Percentiles rank a stretch among this genome's conserved stretches.
phyloP scores from a whole-genome alignment of 2,329 filamentous ascomycete genomes.

The Emergomyces africanus region DNA sequence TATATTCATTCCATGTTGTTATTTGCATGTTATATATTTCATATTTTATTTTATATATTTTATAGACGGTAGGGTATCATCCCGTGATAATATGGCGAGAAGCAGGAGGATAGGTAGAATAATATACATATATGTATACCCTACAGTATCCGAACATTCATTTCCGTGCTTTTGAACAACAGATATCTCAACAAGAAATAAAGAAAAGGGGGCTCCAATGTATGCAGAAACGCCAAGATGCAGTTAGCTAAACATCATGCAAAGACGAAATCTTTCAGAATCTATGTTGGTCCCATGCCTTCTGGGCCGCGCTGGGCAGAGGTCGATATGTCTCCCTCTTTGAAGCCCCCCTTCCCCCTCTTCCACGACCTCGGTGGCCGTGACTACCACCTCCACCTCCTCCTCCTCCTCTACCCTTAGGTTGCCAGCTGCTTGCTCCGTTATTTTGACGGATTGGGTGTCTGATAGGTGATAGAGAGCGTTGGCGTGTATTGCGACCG shows the following conservation, averaged over 20 bases:
- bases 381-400: constrained; percentile 14
- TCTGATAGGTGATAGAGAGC: constrained; percentile 21
- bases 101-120: not conserved
- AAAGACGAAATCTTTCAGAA: constrained; percentile 10
- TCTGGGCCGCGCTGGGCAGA: constrained; percentile 21
- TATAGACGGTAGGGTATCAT: not conserved
- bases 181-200: not conserved
- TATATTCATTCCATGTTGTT: too few relatives aligned
- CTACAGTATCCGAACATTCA: not conserved
- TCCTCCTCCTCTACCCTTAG: constrained; percentile 3
- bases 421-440: constrained; percentile 13
- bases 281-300: constrained; percentile 21
- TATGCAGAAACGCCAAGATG: not conserved
- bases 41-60: not conserved
- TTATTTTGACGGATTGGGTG: constrained; percentile 9
- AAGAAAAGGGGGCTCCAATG: not conserved
- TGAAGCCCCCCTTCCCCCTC: constrained; percentile 4
- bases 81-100: not conserved
- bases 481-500: constrained; percentile 15
- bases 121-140: not conserved
- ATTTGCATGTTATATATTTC: too few relatives aligned
- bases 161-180: not conserved
- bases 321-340: constrained; percentile 21
- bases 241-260: not conserved
- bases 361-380: constrained; percentile 13